Conservation (phyloP, 805 yeast genomes). For the Wickerhamomyces xylosicus region DNA sequence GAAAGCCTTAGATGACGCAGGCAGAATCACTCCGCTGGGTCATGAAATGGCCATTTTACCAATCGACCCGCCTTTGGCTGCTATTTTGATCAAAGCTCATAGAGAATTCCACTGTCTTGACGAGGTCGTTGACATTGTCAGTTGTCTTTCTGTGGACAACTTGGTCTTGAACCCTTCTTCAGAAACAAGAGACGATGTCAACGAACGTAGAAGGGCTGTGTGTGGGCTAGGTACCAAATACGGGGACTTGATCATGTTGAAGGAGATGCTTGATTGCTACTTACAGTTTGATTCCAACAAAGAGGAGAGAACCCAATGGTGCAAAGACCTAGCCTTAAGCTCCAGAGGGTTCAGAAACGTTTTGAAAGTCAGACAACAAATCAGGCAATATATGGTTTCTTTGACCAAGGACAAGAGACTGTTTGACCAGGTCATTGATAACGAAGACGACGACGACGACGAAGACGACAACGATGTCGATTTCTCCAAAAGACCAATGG, state of each 20-base stretch:
- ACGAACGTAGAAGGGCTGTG: slow-evolving; percentile 57
- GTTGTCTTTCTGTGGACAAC: slow-evolving; percentile 91
- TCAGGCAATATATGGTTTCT: slow-evolving; percentile 53
- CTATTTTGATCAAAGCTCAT: slow-evolving; percentile 67
- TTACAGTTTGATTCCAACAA: slow-evolving; percentile 27
- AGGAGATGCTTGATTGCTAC: slow-evolving; percentile 62
- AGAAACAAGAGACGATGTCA: slow-evolving; percentile 76
- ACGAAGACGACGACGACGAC: slow-evolving; percentile 1
- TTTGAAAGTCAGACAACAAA: slow-evolving; percentile 61
- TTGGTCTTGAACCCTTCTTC: slow-evolving; percentile 69
- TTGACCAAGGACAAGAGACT: slow-evolving; percentile 29
- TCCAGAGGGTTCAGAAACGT: slow-evolving; percentile 76
- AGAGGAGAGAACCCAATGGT: slow-evolving; percentile 69
- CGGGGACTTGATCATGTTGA: slow-evolving; percentile 80
- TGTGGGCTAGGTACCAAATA: slow-evolving; percentile 61
- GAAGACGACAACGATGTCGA: slow-evolving; percentile 1
- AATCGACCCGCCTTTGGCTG: slow-evolving; percentile 83
- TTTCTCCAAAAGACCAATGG: slow-evolving; percentile 25
- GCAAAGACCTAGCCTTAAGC: slow-evolving; percentile 66
- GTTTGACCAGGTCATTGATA: slow-evolving; percentile 9
- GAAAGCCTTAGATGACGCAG: slow-evolving; percentile 68
- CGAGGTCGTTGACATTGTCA: slow-evolving; percentile 77
- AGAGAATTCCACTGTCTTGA: slow-evolving; percentile 35
- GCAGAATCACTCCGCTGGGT: slow-evolving; percentile 75
- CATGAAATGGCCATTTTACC: slow-evolving; percentile 81